Conservation (phyloP, 345 rosid species). For the Eucalyptus microcorys region DNA sequence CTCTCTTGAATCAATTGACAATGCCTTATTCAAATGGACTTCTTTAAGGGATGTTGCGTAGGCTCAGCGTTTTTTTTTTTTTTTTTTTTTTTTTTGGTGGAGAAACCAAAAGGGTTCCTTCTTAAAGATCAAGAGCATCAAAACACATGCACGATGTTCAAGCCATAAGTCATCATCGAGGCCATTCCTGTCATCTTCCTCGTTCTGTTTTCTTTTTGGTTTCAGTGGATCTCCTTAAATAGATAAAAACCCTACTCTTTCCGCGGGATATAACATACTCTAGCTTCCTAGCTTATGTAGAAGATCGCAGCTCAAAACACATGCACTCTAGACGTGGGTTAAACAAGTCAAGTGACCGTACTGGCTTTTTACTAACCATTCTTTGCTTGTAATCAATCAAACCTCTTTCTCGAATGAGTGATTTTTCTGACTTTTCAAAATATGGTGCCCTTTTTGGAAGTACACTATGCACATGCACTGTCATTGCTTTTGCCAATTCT, state of each 20-base stretch:
- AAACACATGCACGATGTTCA: neutral
- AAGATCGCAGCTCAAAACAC: neutral
- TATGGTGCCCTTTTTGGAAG: neutral
- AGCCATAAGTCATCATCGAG: neutral
- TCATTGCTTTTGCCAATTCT: neutral
- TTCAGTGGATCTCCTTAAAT: neutral
- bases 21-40: no score
- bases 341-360: neutral
- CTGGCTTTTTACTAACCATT: neutral
- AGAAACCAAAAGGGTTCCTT: no score
- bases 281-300: neutral
- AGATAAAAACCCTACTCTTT: neutral
- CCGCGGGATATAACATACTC: neutral
- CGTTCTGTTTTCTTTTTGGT: neutral
- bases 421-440: neutral
- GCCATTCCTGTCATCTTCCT: neutral
- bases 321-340: neutral
- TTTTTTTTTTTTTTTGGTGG: no score
- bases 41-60: neutral
- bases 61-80: no score
- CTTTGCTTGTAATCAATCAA: neutral
- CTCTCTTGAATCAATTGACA: no score
- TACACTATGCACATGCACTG: neutral
- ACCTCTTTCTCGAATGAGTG: neutral
- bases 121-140: neutral